Evolutionary conservation across 805 yeast species (phyloP), one percentile per base, ranked within the genome.

Genomic region (Nakazawaea pomicola): DNA sequence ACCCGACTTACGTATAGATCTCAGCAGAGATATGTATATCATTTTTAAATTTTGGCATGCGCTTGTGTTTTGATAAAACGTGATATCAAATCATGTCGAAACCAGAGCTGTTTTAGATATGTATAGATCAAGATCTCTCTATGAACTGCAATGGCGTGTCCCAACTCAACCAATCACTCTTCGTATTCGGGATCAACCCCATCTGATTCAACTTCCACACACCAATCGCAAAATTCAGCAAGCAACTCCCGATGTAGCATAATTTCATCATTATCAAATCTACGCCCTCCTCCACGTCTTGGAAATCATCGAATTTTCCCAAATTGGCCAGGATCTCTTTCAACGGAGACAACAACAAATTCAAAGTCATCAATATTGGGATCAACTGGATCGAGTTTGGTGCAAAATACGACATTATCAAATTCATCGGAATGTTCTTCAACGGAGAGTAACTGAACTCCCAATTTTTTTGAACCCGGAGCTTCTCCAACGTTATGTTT

Each of bases 81-180:
- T n/a, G n/a, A n/a, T n/a, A n/a, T n/a, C n/a, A n/a, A n/a, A n/a
- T n/a, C n/a, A n/a, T n/a, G n/a, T n/a, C n/a, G n/a, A n/a, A n/a
- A n/a, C n/a, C n/a, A n/a, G n/a, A n/a, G n/a, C n/a, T n/a, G n/a
- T n/a, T n/a, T n/a, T n/a, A n/a, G n/a, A n/a, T n/a, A n/a, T n/a
- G n/a, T n/a, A n/a, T n/a, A n/a, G n/a, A 11, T 24, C 31, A 40
- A 24, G 43, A 37, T 8, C 29, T 41, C 23, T 57, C 55, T 4
- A 35, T 14, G 14, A 61, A 60, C 4, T 40, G 45, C 3, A 67
- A 49, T 6, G 69, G 64, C 2, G 50, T 52, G 55, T 89, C 95
- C 90, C 95, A 90, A 6, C 88, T 79, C 14, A 91, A 64, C 98
- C 98, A 93, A 57, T 91, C 99, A 49, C 95, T 82, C 34, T 72